phyloP scores from a whole-genome alignment of 2,329 filamentous ascomycete species.

The Penicillium sp. region DNA sequence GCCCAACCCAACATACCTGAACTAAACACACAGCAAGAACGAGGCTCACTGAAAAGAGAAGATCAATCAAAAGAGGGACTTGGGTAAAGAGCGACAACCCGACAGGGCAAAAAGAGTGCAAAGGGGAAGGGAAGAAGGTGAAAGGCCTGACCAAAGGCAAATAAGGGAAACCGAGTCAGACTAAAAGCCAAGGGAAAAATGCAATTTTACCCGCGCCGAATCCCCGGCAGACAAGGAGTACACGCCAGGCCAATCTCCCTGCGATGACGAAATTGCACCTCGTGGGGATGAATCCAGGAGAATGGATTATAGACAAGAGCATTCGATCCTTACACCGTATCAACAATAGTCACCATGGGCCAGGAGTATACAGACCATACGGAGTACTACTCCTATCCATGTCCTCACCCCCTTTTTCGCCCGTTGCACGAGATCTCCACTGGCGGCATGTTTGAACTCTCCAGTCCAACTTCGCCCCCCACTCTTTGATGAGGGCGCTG shows the following conservation, averaged over 20 bases:
- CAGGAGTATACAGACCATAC: too few relatives aligned
- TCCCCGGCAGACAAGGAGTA: background rate
- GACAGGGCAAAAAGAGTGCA: slow-evolving; percentile 7
- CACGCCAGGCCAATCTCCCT: too few relatives aligned
- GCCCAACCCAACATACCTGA: too few relatives aligned
- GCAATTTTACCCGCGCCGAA: slow-evolving; percentile 6
- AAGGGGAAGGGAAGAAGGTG: slow-evolving; percentile 1
- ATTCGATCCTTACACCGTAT: too few relatives aligned
- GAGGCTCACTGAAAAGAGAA: background rate
- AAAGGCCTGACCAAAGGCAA: slow-evolving; percentile 4
- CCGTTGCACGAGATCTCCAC: too few relatives aligned
- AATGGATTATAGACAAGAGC: too few relatives aligned
- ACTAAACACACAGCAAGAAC: background rate
- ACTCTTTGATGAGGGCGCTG: too few relatives aligned
- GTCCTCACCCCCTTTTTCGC: too few relatives aligned
- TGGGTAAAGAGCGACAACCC: slow-evolving; percentile 12
- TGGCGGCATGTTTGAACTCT: background rate
- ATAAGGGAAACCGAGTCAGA: background rate
- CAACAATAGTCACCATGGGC: too few relatives aligned
- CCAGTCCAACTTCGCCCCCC: background rate
- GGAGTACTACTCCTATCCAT: too few relatives aligned
- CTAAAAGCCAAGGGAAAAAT: slow-evolving; percentile 2
- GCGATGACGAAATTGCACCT: too few relatives aligned
- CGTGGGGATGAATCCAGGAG: too few relatives aligned
- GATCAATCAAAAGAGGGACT: slow-evolving; percentile 2